These are phyloP conservation scores for Dothideomycetes sp. DNA, from an alignment of 2,329 filamentous ascomycete genomes.

Conservation along the genomic window DNA sequence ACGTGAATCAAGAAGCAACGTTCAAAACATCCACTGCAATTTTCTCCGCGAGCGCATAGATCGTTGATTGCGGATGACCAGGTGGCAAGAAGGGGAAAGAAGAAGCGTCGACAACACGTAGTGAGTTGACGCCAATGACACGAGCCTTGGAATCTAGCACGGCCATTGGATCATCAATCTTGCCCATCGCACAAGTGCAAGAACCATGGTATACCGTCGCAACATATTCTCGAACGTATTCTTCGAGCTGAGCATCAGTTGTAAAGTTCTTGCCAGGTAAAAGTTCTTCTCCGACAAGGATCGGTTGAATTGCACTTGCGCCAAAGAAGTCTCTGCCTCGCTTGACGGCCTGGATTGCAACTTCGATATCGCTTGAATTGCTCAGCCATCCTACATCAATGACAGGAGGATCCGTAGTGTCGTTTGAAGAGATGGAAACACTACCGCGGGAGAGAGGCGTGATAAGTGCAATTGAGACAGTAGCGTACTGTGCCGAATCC, in stretches of 20 bases:
- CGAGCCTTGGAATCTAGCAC: slow-evolving; percentile 20
- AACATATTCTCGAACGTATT: slow-evolving; percentile 17
- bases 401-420: slow-evolving; percentile 22
- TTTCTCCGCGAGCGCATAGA: slow-evolving; percentile 30
- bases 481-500: not conserved
- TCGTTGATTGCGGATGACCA: slow-evolving; percentile 21
- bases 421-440: slow-evolving; percentile 20
- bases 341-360: slow-evolving; percentile 26
- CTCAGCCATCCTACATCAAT: slow-evolving; percentile 31
- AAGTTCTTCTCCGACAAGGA: slow-evolving; percentile 22
- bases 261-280: slow-evolving; percentile 21
- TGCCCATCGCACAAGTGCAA: slow-evolving; percentile 29
- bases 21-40: slow-evolving; percentile 20
- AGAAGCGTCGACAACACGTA: slow-evolving; percentile 25
- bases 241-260: slow-evolving; percentile 24
- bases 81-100: slow-evolving; percentile 21
- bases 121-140: slow-evolving; percentile 19
- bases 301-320: slow-evolving; percentile 18
- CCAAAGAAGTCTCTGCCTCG: slow-evolving; percentile 24
- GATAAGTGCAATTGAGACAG: not conserved
- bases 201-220: slow-evolving; percentile 29
- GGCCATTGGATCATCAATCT: not conserved
- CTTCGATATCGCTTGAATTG: slow-evolving; percentile 23
- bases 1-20: no score
- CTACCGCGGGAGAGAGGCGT: slow-evolving; percentile 6